Evolutionary conservation across 1,284 basidiomycete genomes (phyloP), one percentile per base, ranked within the genome.

Genomic region (Rhodotorula sp.): DNA sequence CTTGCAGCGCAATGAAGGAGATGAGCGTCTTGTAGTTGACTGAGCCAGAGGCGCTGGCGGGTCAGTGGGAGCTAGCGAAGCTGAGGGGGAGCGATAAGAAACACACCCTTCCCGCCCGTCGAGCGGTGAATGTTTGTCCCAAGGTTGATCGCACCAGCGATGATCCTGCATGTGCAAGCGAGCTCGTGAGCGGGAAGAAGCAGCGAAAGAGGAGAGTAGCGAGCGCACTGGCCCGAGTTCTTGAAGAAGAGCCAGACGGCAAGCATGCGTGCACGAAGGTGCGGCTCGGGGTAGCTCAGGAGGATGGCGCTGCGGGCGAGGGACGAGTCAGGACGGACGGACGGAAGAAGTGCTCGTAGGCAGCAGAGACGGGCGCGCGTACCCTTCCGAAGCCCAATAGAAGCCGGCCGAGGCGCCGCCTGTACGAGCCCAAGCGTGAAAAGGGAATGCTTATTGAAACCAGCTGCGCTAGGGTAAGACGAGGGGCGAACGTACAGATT

Each of bases 141-240:
- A 21, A 83, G 76, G 74, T 81, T 81, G 78, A 83, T 81, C 50
- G 77, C 78, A 1, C 82, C 82, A 1, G 81, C 80, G 15, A 82
- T 68, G 37, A 81, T 60, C 48, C 39, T 59, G 27, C 13, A 8
- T 9, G 46, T 44, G 12, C 13, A 15, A 1, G n/a, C 5, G 34
- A 19, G 44, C 44, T 12, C 5, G 21, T 55, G 32, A 55, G 53
- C 32, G n/a, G 12, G 21, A 36, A 32, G 9, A 4, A 8, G 32
- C 0, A 25, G 17, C 17, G 2, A 21, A 5, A 19, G 19, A 21
- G 32, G 22, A 36, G 32, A 29, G 22, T 5, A 19, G 27, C n/a
- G 13, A 51, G 50, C 50, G 50, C 50, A 51, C 50, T 54, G 54
- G 17, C 67, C 67, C 64, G 56, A 79, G 79, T 27, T 80, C 78